These are phyloP conservation scores for Hippophae tibetana DNA, from an alignment of 306 rosid species.

Conservation along the genomic window DNA sequence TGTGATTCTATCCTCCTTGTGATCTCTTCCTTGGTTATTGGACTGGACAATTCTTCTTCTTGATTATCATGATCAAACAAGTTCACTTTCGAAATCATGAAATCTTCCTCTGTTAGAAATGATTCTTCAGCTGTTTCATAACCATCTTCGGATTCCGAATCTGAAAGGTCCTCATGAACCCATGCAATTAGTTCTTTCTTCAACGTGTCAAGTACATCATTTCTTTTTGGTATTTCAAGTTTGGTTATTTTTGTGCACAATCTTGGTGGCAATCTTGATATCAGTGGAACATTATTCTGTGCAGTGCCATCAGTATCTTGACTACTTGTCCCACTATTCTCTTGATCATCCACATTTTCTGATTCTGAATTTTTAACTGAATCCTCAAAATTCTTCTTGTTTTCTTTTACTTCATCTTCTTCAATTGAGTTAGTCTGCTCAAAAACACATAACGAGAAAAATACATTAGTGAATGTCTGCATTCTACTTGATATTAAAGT, in stretches of 20 bases:
- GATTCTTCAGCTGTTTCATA: slow-evolving; percentile 86
- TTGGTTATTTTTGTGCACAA: slow-evolving; percentile 39
- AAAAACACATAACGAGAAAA: slow-evolving; percentile 7
- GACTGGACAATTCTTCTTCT: slow-evolving; percentile 26
- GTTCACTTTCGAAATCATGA: slow-evolving; percentile 61
- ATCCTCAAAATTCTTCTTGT: slow-evolving; percentile 12
- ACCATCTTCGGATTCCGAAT: slow-evolving; percentile 32
- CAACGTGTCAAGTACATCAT: slow-evolving; percentile 14
- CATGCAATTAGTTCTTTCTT: slow-evolving; percentile 18
- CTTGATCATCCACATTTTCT: slow-evolving; percentile 9
- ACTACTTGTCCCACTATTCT: slow-evolving; percentile 18
- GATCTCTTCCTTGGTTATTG: slow-evolving; percentile 56
- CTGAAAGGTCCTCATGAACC: slow-evolving; percentile 17
- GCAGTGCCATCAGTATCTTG: slow-evolving; percentile 25
- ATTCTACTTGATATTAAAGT: too few species aligned
- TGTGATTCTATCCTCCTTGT: slow-evolving; percentile 56
- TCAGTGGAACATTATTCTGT: slow-evolving; percentile 9
- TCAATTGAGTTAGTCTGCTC: slow-evolving; percentile 50
- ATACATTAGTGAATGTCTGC: neutral
- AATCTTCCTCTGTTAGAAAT: slow-evolving; percentile 49
- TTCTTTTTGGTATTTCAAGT: slow-evolving; percentile 51
- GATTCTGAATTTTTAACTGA: slow-evolving; percentile 16
- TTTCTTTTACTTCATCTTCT: slow-evolving; percentile 36
- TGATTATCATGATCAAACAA: slow-evolving; percentile 45
- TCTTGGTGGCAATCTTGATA: slow-evolving; percentile 39